A percentile compares a stretch with the other conserved stretches of the same genome.
Conservation (phyloP, 768 basidiomycete species). For the Hypholoma fasciculare region DNA sequence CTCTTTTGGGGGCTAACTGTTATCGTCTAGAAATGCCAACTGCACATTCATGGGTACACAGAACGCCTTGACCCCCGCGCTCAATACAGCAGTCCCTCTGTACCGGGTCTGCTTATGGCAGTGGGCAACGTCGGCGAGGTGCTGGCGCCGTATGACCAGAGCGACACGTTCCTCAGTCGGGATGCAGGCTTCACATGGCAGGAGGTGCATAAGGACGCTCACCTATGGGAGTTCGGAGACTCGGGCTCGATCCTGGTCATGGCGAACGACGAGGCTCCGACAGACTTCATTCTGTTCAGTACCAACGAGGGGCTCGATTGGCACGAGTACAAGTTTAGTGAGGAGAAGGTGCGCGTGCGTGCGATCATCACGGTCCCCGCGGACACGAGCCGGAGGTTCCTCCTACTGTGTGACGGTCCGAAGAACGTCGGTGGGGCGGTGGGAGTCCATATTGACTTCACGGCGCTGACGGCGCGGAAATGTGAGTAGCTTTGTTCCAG, state of each 20-base stretch:
- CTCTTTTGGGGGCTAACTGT: background rate
- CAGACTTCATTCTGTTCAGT: conserved; percentile 86
- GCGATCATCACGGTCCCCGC: conserved; percentile 84
- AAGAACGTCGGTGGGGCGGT: conserved; percentile 45
- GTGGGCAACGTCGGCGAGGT: conserved; percentile 93
- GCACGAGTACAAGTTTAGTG: conserved; percentile 83
- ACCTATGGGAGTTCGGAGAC: conserved; percentile 98
- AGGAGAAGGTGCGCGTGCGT: conserved; percentile 71
- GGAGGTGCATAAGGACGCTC: conserved; percentile 97
- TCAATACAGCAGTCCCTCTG: conserved; percentile 90
- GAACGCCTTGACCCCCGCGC: conserved; percentile 88
- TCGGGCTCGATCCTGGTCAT: conserved; percentile 93
- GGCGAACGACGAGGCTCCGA: conserved; percentile 93
- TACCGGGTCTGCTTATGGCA: conserved; percentile 92
- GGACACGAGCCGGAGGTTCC: conserved; percentile 90
- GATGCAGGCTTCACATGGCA: conserved; percentile 98
- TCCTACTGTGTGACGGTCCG: conserved; percentile 72
- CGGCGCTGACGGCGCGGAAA: conserved; percentile 66
- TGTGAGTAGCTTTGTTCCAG: conserved; percentile 51
- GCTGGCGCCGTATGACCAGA: conserved; percentile 78
- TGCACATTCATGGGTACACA: conserved; percentile 96
- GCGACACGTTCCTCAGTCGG: conserved; percentile 94
- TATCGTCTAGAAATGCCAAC: conserved; percentile 64
- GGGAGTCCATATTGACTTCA: conserved; percentile 88
- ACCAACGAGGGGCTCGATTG: conserved; percentile 87